These are phyloP conservation scores for Phaeodactylum tricornutum DNA, from an alignment of 108 stramenopile species.

Conservation along the genomic window DNA sequence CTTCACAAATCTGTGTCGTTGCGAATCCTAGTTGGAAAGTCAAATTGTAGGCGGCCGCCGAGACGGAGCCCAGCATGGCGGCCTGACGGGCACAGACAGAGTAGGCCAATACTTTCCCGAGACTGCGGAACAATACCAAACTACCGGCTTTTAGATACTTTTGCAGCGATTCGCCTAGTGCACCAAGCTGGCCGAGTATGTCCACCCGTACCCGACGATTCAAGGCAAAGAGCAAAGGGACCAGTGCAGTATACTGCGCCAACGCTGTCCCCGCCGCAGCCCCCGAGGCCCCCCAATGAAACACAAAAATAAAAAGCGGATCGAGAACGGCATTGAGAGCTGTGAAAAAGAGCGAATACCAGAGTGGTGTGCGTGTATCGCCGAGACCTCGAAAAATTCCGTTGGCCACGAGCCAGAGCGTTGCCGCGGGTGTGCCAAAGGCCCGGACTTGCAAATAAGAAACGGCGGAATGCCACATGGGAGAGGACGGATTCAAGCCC, in stretches of 20 bases:
- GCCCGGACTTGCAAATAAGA: conserved; percentile 76
- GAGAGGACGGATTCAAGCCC: conserved; percentile 49
- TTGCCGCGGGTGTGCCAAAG: conserved; percentile 81
- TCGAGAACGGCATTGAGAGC: conserved; percentile 74
- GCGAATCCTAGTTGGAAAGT: conserved; percentile 91
- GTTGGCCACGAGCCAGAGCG: conserved; percentile 85
- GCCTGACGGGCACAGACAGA: conserved; percentile 77
- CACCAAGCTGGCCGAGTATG: conserved; percentile 43
- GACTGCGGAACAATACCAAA: conserved; percentile 69
- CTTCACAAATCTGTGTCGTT: conserved; percentile 89
- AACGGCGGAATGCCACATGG: conserved; percentile 78
- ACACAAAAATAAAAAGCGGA: conserved; percentile 84
- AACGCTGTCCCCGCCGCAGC: conserved; percentile 87
- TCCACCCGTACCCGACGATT: conserved; percentile 60
- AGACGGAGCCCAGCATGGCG: conserved; percentile 71
- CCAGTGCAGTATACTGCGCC: conserved; percentile 71
- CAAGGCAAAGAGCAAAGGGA: conserved; percentile 66
- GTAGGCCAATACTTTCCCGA: conserved; percentile 84
- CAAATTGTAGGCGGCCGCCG: conserved; percentile 85
- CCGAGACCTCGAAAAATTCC: conserved; percentile 92
- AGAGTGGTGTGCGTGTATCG: conserved; percentile 81
- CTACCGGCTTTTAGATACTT: conserved; percentile 68
- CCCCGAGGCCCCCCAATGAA: conserved; percentile 73
- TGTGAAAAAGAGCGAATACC: conserved; percentile 71
- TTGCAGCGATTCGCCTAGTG: conserved; percentile 36